phyloP scores from a whole-genome alignment of 495 filamentous ascomycete species.

The Neurospora sp. region DNA sequence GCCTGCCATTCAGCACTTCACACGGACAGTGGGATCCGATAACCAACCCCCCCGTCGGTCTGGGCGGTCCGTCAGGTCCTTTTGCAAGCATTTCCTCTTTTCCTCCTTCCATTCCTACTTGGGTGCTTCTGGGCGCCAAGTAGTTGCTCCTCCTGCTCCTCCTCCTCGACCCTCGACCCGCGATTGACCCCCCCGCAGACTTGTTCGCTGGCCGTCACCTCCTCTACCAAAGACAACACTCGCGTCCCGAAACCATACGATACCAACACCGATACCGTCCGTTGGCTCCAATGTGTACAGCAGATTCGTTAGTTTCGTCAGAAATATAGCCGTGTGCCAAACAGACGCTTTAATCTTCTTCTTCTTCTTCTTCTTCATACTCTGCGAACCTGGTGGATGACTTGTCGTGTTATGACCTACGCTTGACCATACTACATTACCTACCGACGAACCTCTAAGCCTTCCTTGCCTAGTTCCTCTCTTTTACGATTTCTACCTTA shows the following conservation, averaged over 20 bases:
- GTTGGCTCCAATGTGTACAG: background rate
- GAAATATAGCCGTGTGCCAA: background rate
- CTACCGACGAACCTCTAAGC: background rate
- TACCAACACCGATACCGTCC: background rate
- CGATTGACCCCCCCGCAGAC: background rate
- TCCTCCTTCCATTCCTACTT: background rate
- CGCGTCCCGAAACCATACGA: background rate
- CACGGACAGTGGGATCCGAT: background rate
- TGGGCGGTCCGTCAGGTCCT: background rate
- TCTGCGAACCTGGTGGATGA: background rate
- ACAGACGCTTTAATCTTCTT: background rate
- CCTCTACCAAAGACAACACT: background rate
- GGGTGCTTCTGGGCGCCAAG: too few relatives aligned
- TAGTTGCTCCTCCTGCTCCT: background rate
- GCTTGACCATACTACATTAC: background rate
- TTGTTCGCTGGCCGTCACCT: background rate
- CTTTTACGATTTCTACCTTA: background rate
- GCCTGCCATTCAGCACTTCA: background rate
- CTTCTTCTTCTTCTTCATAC: background rate
- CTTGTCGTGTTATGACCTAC: background rate
- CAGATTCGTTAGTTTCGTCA: background rate
- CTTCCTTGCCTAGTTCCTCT: background rate
- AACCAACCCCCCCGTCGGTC: background rate
- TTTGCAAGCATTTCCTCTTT: background rate
- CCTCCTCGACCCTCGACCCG: background rate